Conservation (phyloP, 2,329 filamentous ascomycete species). For the Paecilomyces fulvus region DNA sequence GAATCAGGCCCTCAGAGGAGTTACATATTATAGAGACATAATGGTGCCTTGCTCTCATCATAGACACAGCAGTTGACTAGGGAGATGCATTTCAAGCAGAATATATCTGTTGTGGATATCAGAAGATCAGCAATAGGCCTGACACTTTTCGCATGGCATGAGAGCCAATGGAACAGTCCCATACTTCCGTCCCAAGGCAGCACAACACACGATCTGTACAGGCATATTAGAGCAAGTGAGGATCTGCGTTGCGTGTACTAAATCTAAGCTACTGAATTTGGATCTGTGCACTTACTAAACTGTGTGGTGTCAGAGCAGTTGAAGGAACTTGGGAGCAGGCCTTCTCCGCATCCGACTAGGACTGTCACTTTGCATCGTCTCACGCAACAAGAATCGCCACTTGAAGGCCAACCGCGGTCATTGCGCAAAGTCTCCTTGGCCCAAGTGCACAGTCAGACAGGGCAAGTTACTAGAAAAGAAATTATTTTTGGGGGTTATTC, state of each 20-base stretch:
- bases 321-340: neutral
- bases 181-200: too few relatives aligned
- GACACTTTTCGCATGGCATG: too few relatives aligned
- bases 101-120: too few relatives aligned
- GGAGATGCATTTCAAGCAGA: too few relatives aligned
- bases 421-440: neutral
- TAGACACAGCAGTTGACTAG: too few relatives aligned
- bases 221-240: too few relatives aligned
- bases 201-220: too few relatives aligned
- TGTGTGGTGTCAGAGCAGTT: neutral
- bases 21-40: too few relatives aligned
- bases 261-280: neutral
- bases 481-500: neutral
- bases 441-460: neutral
- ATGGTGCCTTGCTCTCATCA: too few relatives aligned
- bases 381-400: neutral
- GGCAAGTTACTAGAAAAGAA: neutral
- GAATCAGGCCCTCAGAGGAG: too few relatives aligned
- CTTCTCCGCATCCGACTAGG: neutral
- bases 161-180: too few relatives aligned
- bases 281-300: neutral
- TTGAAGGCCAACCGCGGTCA: neutral
- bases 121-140: too few relatives aligned
- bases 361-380: neutral
- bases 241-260: neutral